A percentile compares a stretch with the other conserved stretches of the same genome.
These are phyloP conservation scores for Mortierella claussenii DNA, from an alignment of 192 early-diverging fungal species.

Conservation along the genomic window DNA sequence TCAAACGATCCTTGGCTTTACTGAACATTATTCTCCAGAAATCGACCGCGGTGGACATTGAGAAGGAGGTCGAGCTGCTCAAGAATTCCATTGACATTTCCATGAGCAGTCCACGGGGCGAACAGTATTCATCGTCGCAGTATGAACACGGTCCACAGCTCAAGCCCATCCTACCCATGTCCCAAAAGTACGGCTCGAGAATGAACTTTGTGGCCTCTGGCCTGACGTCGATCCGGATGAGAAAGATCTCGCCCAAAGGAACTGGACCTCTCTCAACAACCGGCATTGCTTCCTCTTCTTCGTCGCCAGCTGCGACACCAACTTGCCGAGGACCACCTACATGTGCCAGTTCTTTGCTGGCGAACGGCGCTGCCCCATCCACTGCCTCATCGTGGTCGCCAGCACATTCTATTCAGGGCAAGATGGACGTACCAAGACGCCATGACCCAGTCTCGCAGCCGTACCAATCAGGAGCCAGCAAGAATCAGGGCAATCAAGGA, in stretches of 20 bases:
- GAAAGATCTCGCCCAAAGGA: conserved; percentile 41
- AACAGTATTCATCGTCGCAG: neutral
- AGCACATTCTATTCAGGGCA: no score
- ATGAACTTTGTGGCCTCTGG: conserved; percentile 15
- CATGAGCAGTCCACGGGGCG: conserved; percentile 11
- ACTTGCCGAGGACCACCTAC: no score
- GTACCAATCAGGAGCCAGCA: no score
- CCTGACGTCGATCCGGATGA: conserved; percentile 19
- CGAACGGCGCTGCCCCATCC: no score
- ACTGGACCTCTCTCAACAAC: neutral
- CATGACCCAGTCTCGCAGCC: no score
- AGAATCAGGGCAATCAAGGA: no score
- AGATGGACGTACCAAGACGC: no score
- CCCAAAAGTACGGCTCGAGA: conserved; percentile 34
- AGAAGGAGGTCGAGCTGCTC: conserved; percentile 26
- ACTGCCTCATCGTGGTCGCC: no score
- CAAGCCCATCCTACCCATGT: conserved; percentile 46
- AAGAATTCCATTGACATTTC: conserved; percentile 27
- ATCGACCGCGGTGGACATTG: conserved; percentile 33
- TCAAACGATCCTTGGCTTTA: conserved; percentile 25
- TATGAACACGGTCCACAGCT: conserved; percentile 34
- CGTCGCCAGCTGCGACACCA: neutral
- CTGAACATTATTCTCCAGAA: conserved; percentile 28
- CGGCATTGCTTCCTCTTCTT: neutral
- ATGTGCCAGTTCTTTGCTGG: no score